A percentile compares a stretch with the other conserved stretches of the same genome.
Evolutionary conservation across 192 early-diverging fungal genomes (phyloP).

Genomic region (Backusella mclennaniae): DNA sequence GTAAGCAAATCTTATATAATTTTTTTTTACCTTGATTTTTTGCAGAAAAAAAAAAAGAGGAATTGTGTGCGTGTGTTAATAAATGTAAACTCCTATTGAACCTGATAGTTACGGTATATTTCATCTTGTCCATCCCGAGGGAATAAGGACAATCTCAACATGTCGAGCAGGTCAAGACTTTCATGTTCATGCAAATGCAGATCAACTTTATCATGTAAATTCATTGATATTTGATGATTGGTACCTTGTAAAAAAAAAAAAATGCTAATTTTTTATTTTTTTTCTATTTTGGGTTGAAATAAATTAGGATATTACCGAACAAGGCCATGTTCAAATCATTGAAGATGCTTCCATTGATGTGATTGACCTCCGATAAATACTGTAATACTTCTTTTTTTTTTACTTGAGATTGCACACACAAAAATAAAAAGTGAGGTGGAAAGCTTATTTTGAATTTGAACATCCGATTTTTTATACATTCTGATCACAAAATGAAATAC

Average conservation of each 20-base stretch:
- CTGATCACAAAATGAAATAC: not conserved
- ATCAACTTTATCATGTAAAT: not conserved
- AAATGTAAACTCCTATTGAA: not conserved
- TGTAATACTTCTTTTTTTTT: not conserved
- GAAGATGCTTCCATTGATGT: not conserved
- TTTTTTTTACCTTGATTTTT: not conserved
- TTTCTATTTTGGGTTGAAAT: not conserved
- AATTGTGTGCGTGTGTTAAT: not conserved
- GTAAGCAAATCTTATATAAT: conserved; percentile 29
- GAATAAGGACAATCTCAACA: not conserved
- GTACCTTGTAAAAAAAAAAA: not conserved
- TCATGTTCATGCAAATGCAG: not conserved
- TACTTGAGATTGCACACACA: not conserved
- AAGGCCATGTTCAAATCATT: not conserved
- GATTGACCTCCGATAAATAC: not conserved
- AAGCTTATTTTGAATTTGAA: not conserved
- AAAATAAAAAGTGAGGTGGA: not conserved
- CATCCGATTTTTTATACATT: not conserved
- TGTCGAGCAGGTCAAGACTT: not conserved
- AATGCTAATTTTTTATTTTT: not conserved
- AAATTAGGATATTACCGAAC: not conserved
- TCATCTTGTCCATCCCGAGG: not conserved
- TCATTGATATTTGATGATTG: not conserved
- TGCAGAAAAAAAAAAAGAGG: not conserved
- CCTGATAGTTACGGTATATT: not conserved